Percentiles rank a stretch among this genome's conserved stretches.
Conservation (phyloP, 2,329 filamentous ascomycete genomes). For the Paraphaeosphaeria sporulosa region DNA sequence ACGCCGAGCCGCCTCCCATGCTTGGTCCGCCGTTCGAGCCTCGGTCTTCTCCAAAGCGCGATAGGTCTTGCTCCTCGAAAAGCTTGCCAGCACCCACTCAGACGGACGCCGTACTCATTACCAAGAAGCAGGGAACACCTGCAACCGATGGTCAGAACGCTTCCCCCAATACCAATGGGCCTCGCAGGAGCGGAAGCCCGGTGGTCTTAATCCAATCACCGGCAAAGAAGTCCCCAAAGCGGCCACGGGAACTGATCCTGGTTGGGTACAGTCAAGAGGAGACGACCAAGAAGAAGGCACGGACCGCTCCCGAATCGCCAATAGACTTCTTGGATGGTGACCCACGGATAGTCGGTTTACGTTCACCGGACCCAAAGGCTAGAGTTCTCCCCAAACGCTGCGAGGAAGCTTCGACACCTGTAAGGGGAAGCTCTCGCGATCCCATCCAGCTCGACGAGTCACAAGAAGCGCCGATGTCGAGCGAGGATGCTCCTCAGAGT, state of each 20-base stretch:
- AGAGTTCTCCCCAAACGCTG: neutral
- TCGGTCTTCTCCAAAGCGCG: neutral
- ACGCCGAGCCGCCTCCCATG: slow-evolving; percentile 7
- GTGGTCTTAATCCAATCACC: slow-evolving; percentile 3
- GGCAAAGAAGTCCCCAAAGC: neutral
- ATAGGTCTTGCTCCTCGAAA: neutral
- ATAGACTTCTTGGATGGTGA: neutral
- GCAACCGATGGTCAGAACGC: neutral
- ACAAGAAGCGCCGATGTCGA: slow-evolving; percentile 24
- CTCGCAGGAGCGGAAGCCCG: neutral
- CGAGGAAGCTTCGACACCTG: neutral
- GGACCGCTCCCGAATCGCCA: neutral
- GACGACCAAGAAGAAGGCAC: neutral
- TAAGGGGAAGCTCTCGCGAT: slow-evolving; percentile 24
- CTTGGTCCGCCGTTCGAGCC: slow-evolving; percentile 23
- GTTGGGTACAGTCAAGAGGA: neutral
- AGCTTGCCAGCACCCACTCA: neutral
- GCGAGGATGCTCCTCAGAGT: neutral
- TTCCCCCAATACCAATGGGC: neutral
- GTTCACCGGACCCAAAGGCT: slow-evolving; percentile 1
- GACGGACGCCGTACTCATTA: neutral
- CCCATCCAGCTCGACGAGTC: slow-evolving; percentile 40
- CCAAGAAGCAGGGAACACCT: neutral
- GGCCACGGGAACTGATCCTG: neutral
- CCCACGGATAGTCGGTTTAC: neutral